Conservation (phyloP, 2,329 filamentous ascomycete species). For the Cordyceps javanica region DNA sequence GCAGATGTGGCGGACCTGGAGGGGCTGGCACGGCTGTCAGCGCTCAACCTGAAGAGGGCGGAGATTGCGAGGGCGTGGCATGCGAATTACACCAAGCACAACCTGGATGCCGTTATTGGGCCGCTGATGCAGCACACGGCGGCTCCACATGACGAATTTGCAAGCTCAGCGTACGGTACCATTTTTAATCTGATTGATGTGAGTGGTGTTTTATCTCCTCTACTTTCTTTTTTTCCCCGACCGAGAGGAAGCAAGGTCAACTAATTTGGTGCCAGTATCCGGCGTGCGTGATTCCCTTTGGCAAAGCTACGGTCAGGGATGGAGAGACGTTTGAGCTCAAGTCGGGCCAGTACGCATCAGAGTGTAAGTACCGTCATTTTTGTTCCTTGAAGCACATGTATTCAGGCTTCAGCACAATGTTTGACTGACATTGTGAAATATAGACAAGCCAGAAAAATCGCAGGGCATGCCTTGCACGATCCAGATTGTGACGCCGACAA, state of each 20-base stretch:
- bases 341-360: conserved; percentile 10
- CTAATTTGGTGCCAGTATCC: conserved; percentile 35
- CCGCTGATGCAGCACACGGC: conserved; percentile 44
- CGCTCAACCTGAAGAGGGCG: conserved; percentile 18
- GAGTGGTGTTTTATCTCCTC: conserved; percentile 23
- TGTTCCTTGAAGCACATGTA: no score
- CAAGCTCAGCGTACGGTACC: conserved; percentile 38
- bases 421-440: no score
- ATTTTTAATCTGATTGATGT: conserved; percentile 48
- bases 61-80: conserved; percentile 34
- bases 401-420: no score
- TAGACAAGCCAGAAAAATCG: conserved; percentile 34
- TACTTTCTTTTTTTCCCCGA: no score
- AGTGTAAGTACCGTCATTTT: conserved; percentile 6
- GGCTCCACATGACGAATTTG: conserved; percentile 45
- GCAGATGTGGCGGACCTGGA: conserved; percentile 22
- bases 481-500: conserved; percentile 38
- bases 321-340: conserved; percentile 13
- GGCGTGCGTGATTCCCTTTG: conserved; percentile 41
- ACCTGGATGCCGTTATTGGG: conserved; percentile 45
- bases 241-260: background rate
- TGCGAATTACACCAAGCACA: conserved; percentile 32
- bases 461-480: conserved; percentile 40
- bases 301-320: conserved; percentile 24
- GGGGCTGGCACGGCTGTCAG: conserved; percentile 31